Conservation (phyloP, 495 filamentous ascomycete genomes). For the Hypoxylon trugodes region DNA sequence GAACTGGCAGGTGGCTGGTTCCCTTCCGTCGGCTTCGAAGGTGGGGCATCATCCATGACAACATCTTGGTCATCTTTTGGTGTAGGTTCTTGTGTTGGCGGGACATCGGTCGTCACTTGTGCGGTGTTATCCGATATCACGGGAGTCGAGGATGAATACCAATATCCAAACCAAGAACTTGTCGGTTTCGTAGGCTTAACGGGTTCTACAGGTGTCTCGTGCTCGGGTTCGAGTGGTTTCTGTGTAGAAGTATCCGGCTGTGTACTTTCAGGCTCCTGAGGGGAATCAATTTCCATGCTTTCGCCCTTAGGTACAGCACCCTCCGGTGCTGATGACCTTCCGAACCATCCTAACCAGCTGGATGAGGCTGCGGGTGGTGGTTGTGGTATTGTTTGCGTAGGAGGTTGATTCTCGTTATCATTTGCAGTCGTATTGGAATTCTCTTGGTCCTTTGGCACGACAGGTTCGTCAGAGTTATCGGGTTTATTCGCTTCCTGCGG, state of each 20-base stretch:
- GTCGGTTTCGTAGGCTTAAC: constrained; percentile 33
- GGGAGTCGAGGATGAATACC: constrained; percentile 46
- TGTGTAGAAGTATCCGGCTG: constrained; percentile 19
- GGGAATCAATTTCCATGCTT: constrained; percentile 34
- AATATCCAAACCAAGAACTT: constrained; percentile 63
- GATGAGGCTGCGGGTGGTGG: constrained; percentile 52
- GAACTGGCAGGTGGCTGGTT: constrained; percentile 58
- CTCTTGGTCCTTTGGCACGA: constrained; percentile 10
- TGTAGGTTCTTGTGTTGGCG: constrained; percentile 20
- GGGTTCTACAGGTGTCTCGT: not conserved
- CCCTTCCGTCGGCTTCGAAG: constrained; percentile 24
- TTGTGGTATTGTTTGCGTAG: constrained; percentile 31
- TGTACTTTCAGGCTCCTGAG: constrained; percentile 30
- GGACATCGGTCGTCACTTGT: constrained; percentile 35
- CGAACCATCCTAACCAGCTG: constrained; percentile 69
- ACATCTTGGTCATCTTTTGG: constrained; percentile 46
- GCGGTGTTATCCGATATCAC: constrained; percentile 33
- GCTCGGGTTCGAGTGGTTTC: not conserved
- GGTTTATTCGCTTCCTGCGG: constrained; percentile 16
- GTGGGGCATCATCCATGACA: constrained; percentile 51
- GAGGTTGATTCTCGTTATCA: constrained; percentile 14
- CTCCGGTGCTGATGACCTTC: constrained; percentile 44
- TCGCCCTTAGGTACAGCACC: constrained; percentile 32
- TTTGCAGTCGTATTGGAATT: constrained; percentile 1
- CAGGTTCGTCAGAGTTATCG: constrained; percentile 1